A percentile compares a stretch with the other conserved stretches of the same genome.
phyloP scores from a whole-genome alignment of 345 rosid species.

The Linum lewisii region DNA sequence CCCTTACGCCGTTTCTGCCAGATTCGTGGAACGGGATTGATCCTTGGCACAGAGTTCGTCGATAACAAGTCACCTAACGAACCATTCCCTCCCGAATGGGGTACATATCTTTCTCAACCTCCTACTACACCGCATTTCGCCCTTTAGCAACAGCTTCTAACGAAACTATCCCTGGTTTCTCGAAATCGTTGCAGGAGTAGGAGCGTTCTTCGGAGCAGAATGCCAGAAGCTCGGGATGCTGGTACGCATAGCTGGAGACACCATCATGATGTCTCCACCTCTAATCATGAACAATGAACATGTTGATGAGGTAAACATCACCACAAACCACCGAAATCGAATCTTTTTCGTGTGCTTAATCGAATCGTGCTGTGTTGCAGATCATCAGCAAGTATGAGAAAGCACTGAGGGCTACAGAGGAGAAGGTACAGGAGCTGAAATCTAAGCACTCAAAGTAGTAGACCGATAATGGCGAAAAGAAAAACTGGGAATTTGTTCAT shows the following conservation, averaged over 20 bases:
- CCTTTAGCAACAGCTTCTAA: not conserved
- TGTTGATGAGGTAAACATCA: slow-evolving; percentile 52
- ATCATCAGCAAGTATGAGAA: slow-evolving; percentile 55
- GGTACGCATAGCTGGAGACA: slow-evolving; percentile 84
- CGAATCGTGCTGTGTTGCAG: slow-evolving; percentile 22
- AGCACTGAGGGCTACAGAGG: slow-evolving; percentile 71
- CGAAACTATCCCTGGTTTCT: not conserved
- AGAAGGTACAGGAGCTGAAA: slow-evolving; percentile 79
- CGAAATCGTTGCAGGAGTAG: slow-evolving; percentile 41
- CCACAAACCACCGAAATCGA: not conserved
- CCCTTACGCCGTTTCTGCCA: no score
- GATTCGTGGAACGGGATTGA: slow-evolving; percentile 91
- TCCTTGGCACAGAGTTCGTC: slow-evolving; percentile 77
- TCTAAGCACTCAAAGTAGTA: slow-evolving; percentile 39
- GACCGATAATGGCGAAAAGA: slow-evolving; percentile 29
- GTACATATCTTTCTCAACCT: slow-evolving; percentile 25
- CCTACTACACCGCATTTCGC: no score
- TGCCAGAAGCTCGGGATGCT: slow-evolving; percentile 75
- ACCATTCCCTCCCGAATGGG: slow-evolving; percentile 96
- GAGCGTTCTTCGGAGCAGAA: slow-evolving; percentile 78
- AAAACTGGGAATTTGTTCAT: not conserved
- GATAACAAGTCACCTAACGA: slow-evolving; percentile 85
- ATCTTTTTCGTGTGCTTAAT: not conserved
- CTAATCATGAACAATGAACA: slow-evolving; percentile 57
- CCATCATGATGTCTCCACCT: slow-evolving; percentile 91